Conservation (phyloP, 1,284 basidiomycete species). For the Malassezia slooffiae region DNA sequence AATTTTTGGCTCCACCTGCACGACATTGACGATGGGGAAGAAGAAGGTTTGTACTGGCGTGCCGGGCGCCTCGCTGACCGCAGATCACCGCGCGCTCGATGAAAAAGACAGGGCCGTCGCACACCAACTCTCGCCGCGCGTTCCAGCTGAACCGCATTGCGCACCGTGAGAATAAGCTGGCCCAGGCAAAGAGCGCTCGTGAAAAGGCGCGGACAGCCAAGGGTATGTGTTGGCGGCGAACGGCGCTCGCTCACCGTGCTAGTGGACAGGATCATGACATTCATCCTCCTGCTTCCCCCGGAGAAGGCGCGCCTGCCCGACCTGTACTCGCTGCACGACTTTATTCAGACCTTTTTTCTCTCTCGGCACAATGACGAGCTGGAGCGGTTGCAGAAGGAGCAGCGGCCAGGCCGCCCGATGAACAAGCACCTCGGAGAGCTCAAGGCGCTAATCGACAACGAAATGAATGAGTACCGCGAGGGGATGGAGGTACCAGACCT, state of each 20-base stretch:
- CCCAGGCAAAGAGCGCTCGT: conserved; percentile 19
- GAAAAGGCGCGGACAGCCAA: conserved; percentile 22
- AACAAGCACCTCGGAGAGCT: conserved; percentile 30
- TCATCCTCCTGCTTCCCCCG: conserved; percentile 37
- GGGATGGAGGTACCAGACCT: conserved; percentile 42
- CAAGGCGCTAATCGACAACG: conserved; percentile 23
- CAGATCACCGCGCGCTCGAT: conserved; percentile 40
- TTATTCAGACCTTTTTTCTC: conserved; percentile 29
- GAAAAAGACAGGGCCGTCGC: conserved; percentile 38
- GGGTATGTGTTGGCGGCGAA: conserved; percentile 4
- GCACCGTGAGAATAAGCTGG: conserved; percentile 28
- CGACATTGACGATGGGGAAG: conserved; percentile 34
- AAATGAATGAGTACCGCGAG: conserved; percentile 31
- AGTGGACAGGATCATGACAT: conserved; percentile 37
- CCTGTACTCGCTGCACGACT: conserved; percentile 30
- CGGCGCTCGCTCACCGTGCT: neutral
- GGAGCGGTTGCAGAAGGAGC: conserved; percentile 18
- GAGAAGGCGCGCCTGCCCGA: conserved; percentile 29
- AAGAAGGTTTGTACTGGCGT: conserved; percentile 22
- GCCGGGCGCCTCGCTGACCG: neutral
- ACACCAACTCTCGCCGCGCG: conserved; percentile 39
- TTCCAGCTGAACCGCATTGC: conserved; percentile 33
- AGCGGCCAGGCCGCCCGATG: conserved; percentile 33
- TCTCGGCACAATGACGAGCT: conserved; percentile 35
- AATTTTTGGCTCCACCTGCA: neutral